These are phyloP conservation scores for Colletotrichum melonis DNA, from an alignment of 2,329 filamentous ascomycete species.

Conservation along the genomic window DNA sequence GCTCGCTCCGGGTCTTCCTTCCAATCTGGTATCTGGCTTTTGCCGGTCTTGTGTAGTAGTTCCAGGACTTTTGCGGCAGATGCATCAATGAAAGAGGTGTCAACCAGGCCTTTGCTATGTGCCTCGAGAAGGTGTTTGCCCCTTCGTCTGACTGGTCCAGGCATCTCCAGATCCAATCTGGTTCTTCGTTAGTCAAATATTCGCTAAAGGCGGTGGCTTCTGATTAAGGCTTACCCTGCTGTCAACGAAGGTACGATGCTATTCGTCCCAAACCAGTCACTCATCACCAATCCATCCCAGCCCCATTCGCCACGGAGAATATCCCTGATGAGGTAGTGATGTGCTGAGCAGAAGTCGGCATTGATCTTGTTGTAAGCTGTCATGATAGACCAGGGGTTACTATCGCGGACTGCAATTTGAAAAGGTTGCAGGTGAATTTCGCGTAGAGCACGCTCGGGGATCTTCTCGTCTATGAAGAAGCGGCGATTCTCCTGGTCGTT, in stretches of 20 bases:
- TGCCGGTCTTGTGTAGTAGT: too few species aligned
- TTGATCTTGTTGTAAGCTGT: constrained; percentile 60
- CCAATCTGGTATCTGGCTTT: too few species aligned
- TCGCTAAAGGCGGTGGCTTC: constrained; percentile 41
- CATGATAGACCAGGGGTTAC: constrained; percentile 57
- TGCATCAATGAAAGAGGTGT: constrained; percentile 4
- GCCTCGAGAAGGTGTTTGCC: constrained; percentile 3
- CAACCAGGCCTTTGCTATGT: not conserved
- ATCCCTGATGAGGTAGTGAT: constrained; percentile 50
- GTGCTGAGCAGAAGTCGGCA: constrained; percentile 54
- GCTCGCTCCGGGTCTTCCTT: too few species aligned
- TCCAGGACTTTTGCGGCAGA: not conserved
- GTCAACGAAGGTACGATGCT: constrained; percentile 39
- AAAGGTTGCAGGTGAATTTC: constrained; percentile 58
- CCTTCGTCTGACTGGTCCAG: constrained; percentile 39
- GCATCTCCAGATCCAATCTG: constrained; percentile 49
- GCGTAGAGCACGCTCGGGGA: constrained; percentile 43
- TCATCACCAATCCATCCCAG: constrained; percentile 58
- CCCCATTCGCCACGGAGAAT: constrained; percentile 57
- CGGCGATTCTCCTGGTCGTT: constrained; percentile 72
- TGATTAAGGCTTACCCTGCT: not conserved
- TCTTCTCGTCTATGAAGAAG: constrained; percentile 42
- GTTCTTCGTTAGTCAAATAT: constrained; percentile 34
- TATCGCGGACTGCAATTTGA: constrained; percentile 55
- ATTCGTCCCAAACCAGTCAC: constrained; percentile 56